Percentiles rank a stretch among this genome's conserved stretches.
Evolutionary conservation across 2,329 filamentous ascomycete genomes (phyloP).

Genomic region (Talaromyces marneffei): DNA sequence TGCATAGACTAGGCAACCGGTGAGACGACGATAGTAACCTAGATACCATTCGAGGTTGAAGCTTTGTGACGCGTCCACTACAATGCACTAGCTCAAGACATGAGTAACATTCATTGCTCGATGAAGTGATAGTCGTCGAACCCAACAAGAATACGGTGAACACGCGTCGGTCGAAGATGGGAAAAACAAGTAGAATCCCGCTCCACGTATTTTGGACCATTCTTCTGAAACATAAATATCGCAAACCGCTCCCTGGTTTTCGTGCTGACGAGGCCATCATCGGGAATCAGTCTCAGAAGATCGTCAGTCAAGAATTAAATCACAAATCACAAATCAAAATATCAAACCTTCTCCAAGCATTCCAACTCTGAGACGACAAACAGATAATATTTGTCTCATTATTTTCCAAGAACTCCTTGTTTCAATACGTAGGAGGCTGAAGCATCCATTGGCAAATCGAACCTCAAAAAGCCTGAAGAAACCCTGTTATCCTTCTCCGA

Average conservation of each 20-base stretch:
- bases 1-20: constrained; percentile 34
- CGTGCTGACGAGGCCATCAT: constrained; percentile 20
- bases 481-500: constrained; percentile 16
- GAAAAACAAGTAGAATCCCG: background rate
- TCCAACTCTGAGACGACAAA: constrained; percentile 22
- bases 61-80: constrained; percentile 34
- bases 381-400: constrained; percentile 16
- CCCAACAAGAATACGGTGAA: constrained; percentile 25
- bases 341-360: constrained; percentile 17
- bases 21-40: constrained; percentile 30
- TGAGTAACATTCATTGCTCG: constrained; percentile 24
- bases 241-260: constrained; percentile 24
- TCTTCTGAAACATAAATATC: constrained; percentile 39
- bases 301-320: constrained; percentile 18
- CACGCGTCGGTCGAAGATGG: constrained; percentile 22
- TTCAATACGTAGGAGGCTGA: constrained; percentile 28
- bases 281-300: constrained; percentile 29
- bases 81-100: constrained; percentile 31
- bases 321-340: constrained; percentile 21
- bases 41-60: constrained; percentile 23
- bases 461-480: background rate
- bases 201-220: background rate
- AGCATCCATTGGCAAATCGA: constrained; percentile 17
- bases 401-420: constrained; percentile 24
- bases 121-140: constrained; percentile 29